These are phyloP conservation scores for Sarcodon aspratus DNA, from an alignment of 768 basidiomycete species.

Conservation along the genomic window DNA sequence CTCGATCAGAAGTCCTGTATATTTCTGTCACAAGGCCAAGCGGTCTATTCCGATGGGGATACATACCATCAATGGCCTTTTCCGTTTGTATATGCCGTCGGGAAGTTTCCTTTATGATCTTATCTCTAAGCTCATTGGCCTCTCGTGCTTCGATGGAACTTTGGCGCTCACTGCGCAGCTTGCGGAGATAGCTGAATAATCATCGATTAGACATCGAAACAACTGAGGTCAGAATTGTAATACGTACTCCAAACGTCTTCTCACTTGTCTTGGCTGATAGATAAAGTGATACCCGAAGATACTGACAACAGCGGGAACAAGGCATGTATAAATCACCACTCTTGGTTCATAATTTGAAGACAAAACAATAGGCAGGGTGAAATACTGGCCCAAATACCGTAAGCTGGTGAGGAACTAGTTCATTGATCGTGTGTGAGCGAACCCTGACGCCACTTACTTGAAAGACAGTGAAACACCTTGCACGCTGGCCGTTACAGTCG, in stretches of 20 bases:
- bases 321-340: constrained; percentile 36
- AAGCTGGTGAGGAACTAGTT: constrained; percentile 24
- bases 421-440: constrained; percentile 9
- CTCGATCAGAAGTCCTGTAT: constrained; percentile 61
- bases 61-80: constrained; percentile 52
- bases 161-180: neutral
- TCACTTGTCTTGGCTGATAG: constrained; percentile 42
- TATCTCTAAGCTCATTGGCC: constrained; percentile 39
- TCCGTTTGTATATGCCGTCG: constrained; percentile 54
- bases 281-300: constrained; percentile 45
- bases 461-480: constrained; percentile 41
- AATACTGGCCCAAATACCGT: constrained; percentile 43
- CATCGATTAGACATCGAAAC: neutral
- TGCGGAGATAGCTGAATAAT: neutral
- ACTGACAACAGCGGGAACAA: constrained; percentile 45
- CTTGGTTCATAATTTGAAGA: constrained; percentile 34
- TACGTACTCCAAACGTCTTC: constrained; percentile 41
- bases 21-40: neutral
- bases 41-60: neutral
- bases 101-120: constrained; percentile 54
- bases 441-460: constrained; percentile 32
- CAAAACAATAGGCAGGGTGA: constrained; percentile 46
- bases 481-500: constrained; percentile 30
- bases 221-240: neutral
- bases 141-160: neutral